These are phyloP conservation scores for Xanthoconium purpureum DNA, from an alignment of 768 basidiomycete genomes.

Conservation along the genomic window DNA sequence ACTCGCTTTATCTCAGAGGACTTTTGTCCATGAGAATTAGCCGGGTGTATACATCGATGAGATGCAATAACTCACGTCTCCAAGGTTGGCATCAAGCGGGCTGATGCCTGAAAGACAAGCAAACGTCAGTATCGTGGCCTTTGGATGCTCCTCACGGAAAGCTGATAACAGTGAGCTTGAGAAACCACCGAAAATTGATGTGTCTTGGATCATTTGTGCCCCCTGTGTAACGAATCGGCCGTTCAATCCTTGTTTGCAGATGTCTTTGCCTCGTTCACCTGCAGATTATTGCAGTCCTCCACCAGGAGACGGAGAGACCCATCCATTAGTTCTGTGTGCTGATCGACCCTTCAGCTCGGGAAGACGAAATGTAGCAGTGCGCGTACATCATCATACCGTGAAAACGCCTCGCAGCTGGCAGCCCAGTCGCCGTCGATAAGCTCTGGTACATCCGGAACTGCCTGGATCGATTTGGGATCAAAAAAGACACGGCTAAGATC, in stretches of 20 bases:
- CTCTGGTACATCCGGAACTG: conserved; percentile 56
- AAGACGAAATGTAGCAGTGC: background rate
- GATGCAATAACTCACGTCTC: conserved; percentile 41
- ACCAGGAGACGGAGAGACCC: conserved; percentile 61
- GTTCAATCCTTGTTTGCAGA: background rate
- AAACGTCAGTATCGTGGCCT: conserved; percentile 55
- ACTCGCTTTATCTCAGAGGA: conserved; percentile 38
- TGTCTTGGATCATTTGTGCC: conserved; percentile 64
- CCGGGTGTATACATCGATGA: background rate
- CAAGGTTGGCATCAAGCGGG: conserved; percentile 32
- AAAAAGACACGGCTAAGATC: conserved; percentile 55
- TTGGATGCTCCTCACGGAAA: conserved; percentile 67
- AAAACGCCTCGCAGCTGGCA: conserved; percentile 48
- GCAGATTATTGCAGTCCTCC: conserved; percentile 73
- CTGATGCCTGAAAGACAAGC: conserved; percentile 51
- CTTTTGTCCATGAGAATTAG: conserved; percentile 24
- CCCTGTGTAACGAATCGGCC: conserved; percentile 44
- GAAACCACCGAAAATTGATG: conserved; percentile 63
- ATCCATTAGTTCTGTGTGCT: conserved; percentile 71
- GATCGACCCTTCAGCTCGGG: background rate
- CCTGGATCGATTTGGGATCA: conserved; percentile 62
- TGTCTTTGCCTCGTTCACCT: conserved; percentile 40
- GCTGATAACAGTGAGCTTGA: conserved; percentile 52
- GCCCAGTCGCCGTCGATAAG: conserved; percentile 54
- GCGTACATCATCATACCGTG: conserved; percentile 53